Base-by-base conservation (phyloP, 2,329 filamentous ascomycete genomes). In the Trichoderma aggressivum region DNA sequence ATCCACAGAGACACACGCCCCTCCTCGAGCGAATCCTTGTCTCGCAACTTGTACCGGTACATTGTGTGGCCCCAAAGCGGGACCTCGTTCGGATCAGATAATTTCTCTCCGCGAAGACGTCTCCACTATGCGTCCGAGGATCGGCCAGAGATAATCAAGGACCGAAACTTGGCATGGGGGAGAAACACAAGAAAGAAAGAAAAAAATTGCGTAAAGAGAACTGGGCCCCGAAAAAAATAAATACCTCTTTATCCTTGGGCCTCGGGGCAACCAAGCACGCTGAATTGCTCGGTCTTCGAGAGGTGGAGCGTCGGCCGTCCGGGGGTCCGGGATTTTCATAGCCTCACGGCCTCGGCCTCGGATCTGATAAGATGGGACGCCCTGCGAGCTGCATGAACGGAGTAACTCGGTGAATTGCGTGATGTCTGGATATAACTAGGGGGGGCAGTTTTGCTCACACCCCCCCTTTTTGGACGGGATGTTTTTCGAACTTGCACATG, bases 1-100 rank as follows among this genome's bases (percentile, higher is more conserved):
- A n/a, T 30, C 5, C 2, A 10, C 28, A 34, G 60, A 36, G 39
- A 69, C 4, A 61, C 66, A 69, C 66, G 66, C 66, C 66, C 63
- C 66, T 60, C 56, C 24, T 24, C 14, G 36, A 30, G 12, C 43
- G 36, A 21, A 43, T 30, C 53, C 56, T 43, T 26, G 34, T 60
- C 61, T 53, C 5, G 47, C 62, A 36, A 1, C 62, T 62, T 70
- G 67, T 63, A 56, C 67, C 58, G 34, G 32, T 73, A 73, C 69
- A 39, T 50, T 50, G 43, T 50, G 43, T 21, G 60, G 32, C 60
- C 62, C 62, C 58, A 28, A 61, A 59, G 72, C 68, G 70, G 73
- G 73, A 71, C 75, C 43, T 24, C 59, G 32, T 55, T 77, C 77
- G 79, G 80, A 81, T 81, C 80, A 80, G 80, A 81, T 81, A 81